A percentile compares a stretch with the other conserved stretches of the same genome.
Evolutionary conservation across 768 basidiomycete genomes (phyloP).

Genomic region (Tricholoma sp.): DNA sequence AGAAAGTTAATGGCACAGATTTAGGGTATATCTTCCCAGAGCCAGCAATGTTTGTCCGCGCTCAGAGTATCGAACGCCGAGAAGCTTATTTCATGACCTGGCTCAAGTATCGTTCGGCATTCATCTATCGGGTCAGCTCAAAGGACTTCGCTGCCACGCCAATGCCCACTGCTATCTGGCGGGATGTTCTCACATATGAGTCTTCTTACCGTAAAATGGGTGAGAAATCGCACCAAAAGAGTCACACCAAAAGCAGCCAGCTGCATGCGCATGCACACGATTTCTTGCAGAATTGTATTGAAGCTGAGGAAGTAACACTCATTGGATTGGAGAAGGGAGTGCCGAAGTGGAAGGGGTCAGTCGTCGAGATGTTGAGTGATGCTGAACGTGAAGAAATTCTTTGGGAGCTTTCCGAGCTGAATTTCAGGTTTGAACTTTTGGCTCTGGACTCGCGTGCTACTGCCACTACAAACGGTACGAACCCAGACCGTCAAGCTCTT

Average conservation of each 20-base stretch:
- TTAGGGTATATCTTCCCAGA: constrained; percentile 7
- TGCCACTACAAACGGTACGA: neutral
- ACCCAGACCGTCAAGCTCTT: neutral
- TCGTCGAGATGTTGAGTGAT: neutral
- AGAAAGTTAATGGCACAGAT: neutral
- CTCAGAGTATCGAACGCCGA: neutral
- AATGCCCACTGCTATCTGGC: constrained; percentile 8
- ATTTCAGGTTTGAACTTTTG: constrained; percentile 16
- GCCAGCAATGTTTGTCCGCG: neutral
- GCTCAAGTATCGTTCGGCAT: constrained; percentile 8
- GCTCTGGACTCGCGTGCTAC: constrained; percentile 13
- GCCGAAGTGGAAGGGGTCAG: neutral
- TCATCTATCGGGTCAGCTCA: neutral
- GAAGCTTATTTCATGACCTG: constrained; percentile 1
- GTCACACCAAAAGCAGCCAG: neutral
- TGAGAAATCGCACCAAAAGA: neutral
- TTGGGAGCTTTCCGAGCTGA: constrained; percentile 16
- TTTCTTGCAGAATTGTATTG: neutral
- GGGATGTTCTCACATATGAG: constrained; percentile 1
- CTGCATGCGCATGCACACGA: neutral
- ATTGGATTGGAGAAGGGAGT: neutral
- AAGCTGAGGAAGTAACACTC: neutral
- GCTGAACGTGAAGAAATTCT: constrained; percentile 10
- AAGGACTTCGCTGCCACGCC: neutral
- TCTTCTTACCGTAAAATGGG: neutral